These are phyloP conservation scores for Silene uniflora DNA, from an alignment of 148 eudicot species.

Conservation along the genomic window DNA sequence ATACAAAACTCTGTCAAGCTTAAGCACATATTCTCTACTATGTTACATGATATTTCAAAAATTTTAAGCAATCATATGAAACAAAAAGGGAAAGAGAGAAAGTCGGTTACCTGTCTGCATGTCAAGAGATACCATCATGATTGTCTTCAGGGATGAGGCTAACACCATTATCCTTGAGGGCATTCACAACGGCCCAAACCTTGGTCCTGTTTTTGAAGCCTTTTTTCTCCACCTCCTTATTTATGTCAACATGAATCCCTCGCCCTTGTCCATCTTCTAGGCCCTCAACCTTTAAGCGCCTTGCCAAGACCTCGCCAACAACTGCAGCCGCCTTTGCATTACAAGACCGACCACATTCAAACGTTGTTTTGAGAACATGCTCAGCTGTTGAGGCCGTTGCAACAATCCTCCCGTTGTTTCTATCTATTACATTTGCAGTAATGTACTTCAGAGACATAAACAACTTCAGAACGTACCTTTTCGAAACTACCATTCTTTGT, in stretches of 20 bases:
- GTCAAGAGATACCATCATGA: slow-evolving; percentile 5
- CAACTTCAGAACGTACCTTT: slow-evolving; percentile 54
- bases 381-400: slow-evolving; percentile 67
- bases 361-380: slow-evolving; percentile 46
- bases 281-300: slow-evolving; percentile 51
- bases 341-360: slow-evolving; percentile 68
- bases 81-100: neutral
- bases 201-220: slow-evolving; percentile 51
- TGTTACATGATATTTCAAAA: neutral
- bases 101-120: neutral
- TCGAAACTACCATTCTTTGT: slow-evolving; percentile 43
- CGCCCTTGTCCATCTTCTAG: slow-evolving; percentile 49
- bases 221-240: slow-evolving; percentile 64
- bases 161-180: slow-evolving; percentile 55
- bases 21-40: neutral
- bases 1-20: no score
- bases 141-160: slow-evolving; percentile 37
- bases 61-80: neutral
- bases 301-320: slow-evolving; percentile 47
- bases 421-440: slow-evolving; percentile 71
- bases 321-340: slow-evolving; percentile 69
- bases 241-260: slow-evolving; percentile 36
- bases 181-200: slow-evolving; percentile 49
- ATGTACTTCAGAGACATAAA: slow-evolving; percentile 60
- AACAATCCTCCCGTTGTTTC: slow-evolving; percentile 58